Conservation (phyloP, 176 grass and related monocot genomes). For the Aegilops speltoides region DNA sequence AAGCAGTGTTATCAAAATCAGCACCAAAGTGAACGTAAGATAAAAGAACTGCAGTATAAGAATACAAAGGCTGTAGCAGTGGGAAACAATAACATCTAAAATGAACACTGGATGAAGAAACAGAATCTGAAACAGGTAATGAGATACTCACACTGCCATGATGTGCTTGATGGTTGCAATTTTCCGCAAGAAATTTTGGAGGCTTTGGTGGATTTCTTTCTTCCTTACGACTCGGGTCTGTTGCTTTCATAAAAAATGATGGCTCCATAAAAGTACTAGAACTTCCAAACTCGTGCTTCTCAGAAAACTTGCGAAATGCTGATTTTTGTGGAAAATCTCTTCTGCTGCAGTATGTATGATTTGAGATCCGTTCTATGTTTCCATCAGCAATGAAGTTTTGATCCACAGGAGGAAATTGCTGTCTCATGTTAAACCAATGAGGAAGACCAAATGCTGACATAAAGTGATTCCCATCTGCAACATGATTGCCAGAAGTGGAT, state of each 20-base stretch:
- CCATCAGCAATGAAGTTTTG: slow-evolving; percentile 5
- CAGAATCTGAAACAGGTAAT: slow-evolving; percentile 26
- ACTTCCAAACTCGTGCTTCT: slow-evolving; percentile 59
- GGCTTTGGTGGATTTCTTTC: slow-evolving; percentile 27
- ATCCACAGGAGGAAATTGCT: slow-evolving; percentile 56
- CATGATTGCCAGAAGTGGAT: slow-evolving; percentile 25
- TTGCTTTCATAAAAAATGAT: slow-evolving; percentile 44
- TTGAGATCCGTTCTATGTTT: too few relatives aligned
- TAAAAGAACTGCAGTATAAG: slow-evolving; percentile 11
- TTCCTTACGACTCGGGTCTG: slow-evolving; percentile 47
- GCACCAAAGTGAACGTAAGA: slow-evolving; percentile 25
- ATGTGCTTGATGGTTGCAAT: slow-evolving; percentile 25
- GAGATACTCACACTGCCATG: slow-evolving; percentile 34
- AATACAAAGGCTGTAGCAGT: slow-evolving; percentile 10
- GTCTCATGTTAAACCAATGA: slow-evolving; percentile 52
- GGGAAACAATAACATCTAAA: slow-evolving; percentile 17
- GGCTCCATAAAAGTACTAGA: slow-evolving; percentile 51
- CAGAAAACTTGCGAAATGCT: slow-evolving; percentile 48
- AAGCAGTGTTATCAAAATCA: slow-evolving; percentile 34
- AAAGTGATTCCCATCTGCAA: slow-evolving; percentile 64
- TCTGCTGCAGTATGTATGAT: too few relatives aligned
- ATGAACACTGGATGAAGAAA: not conserved
- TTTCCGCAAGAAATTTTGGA: slow-evolving; percentile 49
- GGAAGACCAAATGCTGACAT: slow-evolving; percentile 55
- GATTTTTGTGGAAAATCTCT: slow-evolving; percentile 44